phyloP scores from a whole-genome alignment of 2,329 filamentous ascomycete genomes.

The Neonectria punicea region DNA sequence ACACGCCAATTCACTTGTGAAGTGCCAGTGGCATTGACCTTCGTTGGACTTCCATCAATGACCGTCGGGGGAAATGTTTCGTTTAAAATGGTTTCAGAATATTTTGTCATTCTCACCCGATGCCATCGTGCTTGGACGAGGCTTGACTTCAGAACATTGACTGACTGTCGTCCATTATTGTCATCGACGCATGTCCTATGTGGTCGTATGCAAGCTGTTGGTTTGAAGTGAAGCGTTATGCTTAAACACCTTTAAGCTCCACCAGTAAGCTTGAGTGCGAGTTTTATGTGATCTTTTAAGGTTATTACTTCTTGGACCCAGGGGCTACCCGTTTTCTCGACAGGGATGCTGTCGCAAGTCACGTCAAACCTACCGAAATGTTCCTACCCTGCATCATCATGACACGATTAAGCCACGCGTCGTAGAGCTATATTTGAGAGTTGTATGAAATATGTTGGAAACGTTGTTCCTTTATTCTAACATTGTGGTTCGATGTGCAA shows the following conservation, averaged over 20 bases:
- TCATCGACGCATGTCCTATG: background rate
- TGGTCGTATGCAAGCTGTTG: background rate
- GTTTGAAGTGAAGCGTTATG: conserved; percentile 4
- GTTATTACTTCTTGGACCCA: conserved; percentile 5
- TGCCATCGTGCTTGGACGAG: background rate
- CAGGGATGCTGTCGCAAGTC: conserved; percentile 7
- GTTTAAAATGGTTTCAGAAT: conserved; percentile 14
- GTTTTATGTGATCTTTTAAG: conserved; percentile 1
- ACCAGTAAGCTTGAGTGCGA: conserved; percentile 12
- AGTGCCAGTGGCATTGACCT: background rate
- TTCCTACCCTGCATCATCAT: conserved; percentile 7
- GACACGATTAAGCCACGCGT: background rate
- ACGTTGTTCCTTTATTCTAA: background rate
- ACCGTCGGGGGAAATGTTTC: conserved; percentile 5
- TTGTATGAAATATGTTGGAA: background rate
- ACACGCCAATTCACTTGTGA: background rate
- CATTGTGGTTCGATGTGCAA: background rate
- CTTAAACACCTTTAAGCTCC: conserved; percentile 19
- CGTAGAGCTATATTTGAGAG: background rate
- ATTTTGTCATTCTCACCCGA: conserved; percentile 8
- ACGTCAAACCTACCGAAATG: background rate
- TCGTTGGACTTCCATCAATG: background rate
- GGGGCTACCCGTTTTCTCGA: background rate
- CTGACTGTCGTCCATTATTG: background rate
- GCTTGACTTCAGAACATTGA: background rate